Evolutionary conservation across 768 basidiomycete genomes (phyloP).

Genomic region (Mycena metata): DNA sequence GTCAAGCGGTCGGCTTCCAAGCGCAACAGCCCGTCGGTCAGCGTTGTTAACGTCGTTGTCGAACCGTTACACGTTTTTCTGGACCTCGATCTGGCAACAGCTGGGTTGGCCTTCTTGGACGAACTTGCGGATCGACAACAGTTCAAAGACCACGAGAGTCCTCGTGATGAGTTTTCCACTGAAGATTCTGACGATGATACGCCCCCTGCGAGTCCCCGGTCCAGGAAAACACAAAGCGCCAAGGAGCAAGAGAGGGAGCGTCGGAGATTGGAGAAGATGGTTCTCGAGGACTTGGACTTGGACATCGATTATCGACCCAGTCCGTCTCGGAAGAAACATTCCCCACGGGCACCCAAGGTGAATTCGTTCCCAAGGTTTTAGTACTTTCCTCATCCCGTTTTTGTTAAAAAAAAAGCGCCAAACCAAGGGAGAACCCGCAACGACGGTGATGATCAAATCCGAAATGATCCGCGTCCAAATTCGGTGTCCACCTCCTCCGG

Average conservation of each 20-base stretch:
- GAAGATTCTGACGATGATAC: constrained; percentile 52
- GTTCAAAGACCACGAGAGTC: constrained; percentile 14
- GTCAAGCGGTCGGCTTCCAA: constrained; percentile 29
- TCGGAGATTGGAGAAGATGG: constrained; percentile 60
- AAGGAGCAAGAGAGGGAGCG: constrained; percentile 54
- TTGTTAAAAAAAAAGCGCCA: neutral
- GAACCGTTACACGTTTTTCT: constrained; percentile 83
- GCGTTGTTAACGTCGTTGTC: constrained; percentile 57
- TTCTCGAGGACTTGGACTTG: constrained; percentile 72
- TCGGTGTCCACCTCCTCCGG: constrained; percentile 72
- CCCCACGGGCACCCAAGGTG: constrained; percentile 33
- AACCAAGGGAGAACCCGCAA: neutral
- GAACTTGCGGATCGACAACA: constrained; percentile 44
- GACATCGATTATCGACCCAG: constrained; percentile 58
- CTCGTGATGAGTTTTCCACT: constrained; percentile 35
- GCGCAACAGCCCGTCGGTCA: neutral
- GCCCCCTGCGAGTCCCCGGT: constrained; percentile 54
- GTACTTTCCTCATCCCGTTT: neutral
- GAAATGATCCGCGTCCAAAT: constrained; percentile 76
- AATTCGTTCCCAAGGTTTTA: neutral
- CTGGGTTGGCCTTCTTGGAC: constrained; percentile 62
- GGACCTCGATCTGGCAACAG: constrained; percentile 68
- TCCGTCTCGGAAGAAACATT: constrained; percentile 16
- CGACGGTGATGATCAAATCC: constrained; percentile 56
- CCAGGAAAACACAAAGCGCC: constrained; percentile 29